Evolutionary conservation across 495 filamentous ascomycete genomes (phyloP), one percentile per base, ranked within the genome.

Genomic region (Bombardia bombarda): DNA sequence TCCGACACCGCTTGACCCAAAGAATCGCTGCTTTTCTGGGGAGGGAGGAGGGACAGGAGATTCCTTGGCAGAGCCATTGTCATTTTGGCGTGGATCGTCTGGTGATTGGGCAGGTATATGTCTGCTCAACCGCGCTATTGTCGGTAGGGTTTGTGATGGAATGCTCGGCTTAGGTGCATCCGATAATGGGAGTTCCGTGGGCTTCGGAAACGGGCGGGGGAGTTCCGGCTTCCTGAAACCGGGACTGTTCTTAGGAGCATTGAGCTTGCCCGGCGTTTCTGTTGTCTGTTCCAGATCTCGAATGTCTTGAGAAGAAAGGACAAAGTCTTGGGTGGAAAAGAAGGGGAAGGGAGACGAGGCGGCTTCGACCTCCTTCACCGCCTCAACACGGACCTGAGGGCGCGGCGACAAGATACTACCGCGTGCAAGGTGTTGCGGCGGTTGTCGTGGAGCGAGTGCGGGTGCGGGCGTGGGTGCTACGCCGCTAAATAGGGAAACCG

Each of bases 221-320:
- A 35, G 32, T 9, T 19, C 17, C 2, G 32, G 7, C 25, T 28
- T 28, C 25, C 7, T 7, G 12, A 28, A 28, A 12, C 6, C 6
- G 7, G 25, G 12, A 20, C 14, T 20, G 21, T 2, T 13, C 21
- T 14, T 14, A 12, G 0, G 4, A n/a, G 8, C 34, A 2, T 35
- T 6, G 19, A n/a, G 26, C 50, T 51, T 44, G 32, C 23, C 42
- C 34, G 51, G 14, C 32, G 51, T 44, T 14, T 41, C 30, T 30
- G 47, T 45, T 26, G 54, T 51, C 43, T 49, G 52, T 28, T 62
- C 63, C 14, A 74, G 49, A 18, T 75, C 71, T 22, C 53, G 57
- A 4, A 73, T 37, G 19, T 75, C 71, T 47, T 73, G 69, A 1
- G 70, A 70, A 0, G 68, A 72, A 9, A 73, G 41, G 1, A 57